Percentiles rank a stretch among this genome's conserved stretches.
Evolutionary conservation across 139 green algal genomes (phyloP).

Genomic region (Micromonas pusilla): DNA sequence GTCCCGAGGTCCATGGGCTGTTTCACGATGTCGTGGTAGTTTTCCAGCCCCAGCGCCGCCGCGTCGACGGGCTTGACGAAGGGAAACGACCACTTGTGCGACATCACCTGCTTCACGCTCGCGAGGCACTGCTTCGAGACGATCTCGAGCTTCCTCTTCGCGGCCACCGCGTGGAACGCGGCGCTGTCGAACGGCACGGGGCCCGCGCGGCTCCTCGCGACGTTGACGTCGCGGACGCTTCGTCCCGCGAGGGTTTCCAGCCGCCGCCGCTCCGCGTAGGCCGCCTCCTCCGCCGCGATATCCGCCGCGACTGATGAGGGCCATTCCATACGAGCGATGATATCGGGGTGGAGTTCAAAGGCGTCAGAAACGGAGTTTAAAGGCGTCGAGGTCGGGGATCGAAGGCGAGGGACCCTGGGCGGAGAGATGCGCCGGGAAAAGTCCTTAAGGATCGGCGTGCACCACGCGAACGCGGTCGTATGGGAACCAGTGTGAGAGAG

Average conservation of each 20-base stretch:
- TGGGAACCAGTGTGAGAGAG: too few species aligned
- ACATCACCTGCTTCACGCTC: constrained; percentile 5
- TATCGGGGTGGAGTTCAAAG: too few species aligned
- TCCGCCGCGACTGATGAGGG: too few species aligned
- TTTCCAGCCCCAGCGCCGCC: constrained; percentile 40
- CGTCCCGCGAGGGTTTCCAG: not conserved
- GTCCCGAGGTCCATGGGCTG: constrained; percentile 74
- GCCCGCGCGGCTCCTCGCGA: not conserved
- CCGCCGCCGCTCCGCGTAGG: not conserved
- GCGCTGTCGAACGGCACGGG: not conserved
- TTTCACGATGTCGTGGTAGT: constrained; percentile 67
- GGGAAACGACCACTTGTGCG: constrained; percentile 31
- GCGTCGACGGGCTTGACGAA: constrained; percentile 55
- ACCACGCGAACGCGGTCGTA: too few species aligned
- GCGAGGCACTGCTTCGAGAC: constrained; percentile 7
- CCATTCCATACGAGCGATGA: too few species aligned
- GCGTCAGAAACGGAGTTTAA: too few species aligned
- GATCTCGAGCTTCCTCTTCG: constrained; percentile 8
- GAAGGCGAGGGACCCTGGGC: too few species aligned
- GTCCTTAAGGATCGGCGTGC: too few species aligned
- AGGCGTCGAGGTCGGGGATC: too few species aligned
- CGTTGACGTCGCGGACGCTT: not conserved
- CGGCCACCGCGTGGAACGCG: not conserved
- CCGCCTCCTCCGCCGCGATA: not conserved
- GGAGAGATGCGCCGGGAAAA: too few species aligned